Conservation (phyloP, 2,329 filamentous ascomycete species). For the Blastomyces percursus region DNA sequence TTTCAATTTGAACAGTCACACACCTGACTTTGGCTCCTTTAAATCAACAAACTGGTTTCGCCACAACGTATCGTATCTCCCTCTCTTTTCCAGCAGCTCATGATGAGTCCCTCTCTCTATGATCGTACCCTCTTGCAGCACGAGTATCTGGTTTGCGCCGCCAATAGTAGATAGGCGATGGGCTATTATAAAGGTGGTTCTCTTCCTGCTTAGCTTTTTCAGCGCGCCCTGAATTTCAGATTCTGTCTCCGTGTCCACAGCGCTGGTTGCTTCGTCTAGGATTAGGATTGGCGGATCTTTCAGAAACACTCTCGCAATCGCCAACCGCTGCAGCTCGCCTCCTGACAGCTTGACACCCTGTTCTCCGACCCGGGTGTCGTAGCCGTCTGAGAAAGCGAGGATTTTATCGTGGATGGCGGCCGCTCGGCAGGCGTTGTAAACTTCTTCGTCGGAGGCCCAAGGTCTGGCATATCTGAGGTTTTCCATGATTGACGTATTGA, state of each 20-base stretch:
- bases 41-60: not conserved
- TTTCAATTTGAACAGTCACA: not conserved
- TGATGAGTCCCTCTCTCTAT: not conserved
- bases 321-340: not conserved
- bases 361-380: not conserved
- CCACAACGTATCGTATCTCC: not conserved
- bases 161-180: not conserved
- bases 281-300: not conserved
- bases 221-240: not conserved
- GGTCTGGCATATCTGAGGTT: not conserved
- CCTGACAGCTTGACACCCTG: not conserved
- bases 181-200: not conserved
- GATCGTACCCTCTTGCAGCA: not conserved
- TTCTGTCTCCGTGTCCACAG: not conserved
- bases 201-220: not conserved
- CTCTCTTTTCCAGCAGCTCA: not conserved
- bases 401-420: conserved; percentile 1
- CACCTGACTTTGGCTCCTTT: not conserved
- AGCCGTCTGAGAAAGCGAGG: not conserved
- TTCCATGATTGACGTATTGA: not conserved
- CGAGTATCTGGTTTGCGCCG: not conserved
- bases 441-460: not conserved
- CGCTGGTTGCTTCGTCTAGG: conserved; percentile 5
- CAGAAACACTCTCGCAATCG: not conserved
- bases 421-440: not conserved